Evolutionary conservation across 306 rosid genomes (phyloP).

Genomic region (Sindora glabra): DNA sequence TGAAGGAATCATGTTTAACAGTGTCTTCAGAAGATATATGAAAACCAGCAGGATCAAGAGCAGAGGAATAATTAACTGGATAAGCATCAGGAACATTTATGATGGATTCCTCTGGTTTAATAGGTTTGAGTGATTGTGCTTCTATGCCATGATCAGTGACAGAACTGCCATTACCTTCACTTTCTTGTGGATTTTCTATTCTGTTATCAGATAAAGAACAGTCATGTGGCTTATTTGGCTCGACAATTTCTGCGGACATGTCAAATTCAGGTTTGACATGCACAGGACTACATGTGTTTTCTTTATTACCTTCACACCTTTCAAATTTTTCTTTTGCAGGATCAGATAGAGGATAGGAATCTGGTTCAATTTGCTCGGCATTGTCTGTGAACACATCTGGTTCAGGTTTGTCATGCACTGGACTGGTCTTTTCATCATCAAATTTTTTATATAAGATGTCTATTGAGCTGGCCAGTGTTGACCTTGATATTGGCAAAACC

Average conservation of each 20-base stretch:
- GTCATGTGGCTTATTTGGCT: constrained; percentile 21
- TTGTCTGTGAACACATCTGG: constrained; percentile 32
- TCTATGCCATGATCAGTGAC: constrained; percentile 50
- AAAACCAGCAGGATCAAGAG: constrained; percentile 19
- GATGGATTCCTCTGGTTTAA: constrained; percentile 25
- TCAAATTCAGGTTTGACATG: constrained; percentile 25
- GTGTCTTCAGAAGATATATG: constrained; percentile 24
- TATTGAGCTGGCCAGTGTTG: constrained; percentile 45
- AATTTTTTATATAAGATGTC: constrained; percentile 34
- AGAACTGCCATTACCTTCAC: constrained; percentile 41
- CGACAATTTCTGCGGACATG: constrained; percentile 30
- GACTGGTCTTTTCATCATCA: constrained; percentile 34
- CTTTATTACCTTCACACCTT: constrained; percentile 21
- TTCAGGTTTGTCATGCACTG: constrained; percentile 27
- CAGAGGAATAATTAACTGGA: constrained; percentile 7
- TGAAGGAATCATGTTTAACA: constrained; percentile 16
- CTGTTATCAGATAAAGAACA: constrained; percentile 16
- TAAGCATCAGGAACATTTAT: constrained; percentile 31
- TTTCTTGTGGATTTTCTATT: constrained; percentile 27
- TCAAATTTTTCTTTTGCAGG: constrained; percentile 21
- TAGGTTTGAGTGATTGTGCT: constrained; percentile 28
- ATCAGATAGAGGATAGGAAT: constrained; percentile 15
- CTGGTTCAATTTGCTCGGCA: constrained; percentile 22
- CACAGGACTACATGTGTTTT: constrained; percentile 18
- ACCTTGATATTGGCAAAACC: constrained; percentile 39